Evolutionary conservation across 2,329 filamentous ascomycete species (phyloP).

Genomic region (Nemania sp.): DNA sequence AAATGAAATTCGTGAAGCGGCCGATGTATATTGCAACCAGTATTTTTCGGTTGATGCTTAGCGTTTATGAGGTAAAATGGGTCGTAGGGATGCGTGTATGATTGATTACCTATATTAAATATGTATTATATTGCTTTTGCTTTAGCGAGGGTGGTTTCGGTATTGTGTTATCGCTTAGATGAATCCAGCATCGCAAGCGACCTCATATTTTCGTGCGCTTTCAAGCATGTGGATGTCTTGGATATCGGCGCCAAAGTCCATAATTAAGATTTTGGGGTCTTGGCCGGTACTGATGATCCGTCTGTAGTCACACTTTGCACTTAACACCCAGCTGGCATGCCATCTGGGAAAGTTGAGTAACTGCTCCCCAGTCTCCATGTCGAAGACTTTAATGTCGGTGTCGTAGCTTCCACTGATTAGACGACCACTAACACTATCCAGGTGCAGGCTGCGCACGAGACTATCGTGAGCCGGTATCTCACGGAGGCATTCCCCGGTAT

Average conservation of each 20-base stretch:
- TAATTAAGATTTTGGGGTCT: conserved; percentile 89
- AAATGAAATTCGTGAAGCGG: conserved; percentile 23
- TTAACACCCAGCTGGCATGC: conserved; percentile 97
- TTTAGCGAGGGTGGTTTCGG: background rate
- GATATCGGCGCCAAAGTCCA: conserved; percentile 84
- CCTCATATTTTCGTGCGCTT: conserved; percentile 54
- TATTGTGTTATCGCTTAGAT: conserved; percentile 43
- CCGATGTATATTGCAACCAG: conserved; percentile 1
- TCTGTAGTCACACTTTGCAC: conserved; percentile 94
- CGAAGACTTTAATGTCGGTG: conserved; percentile 93
- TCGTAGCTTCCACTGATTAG: conserved; percentile 95
- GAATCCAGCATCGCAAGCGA: conserved; percentile 51
- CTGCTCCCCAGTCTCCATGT: conserved; percentile 82
- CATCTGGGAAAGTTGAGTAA: conserved; percentile 90
- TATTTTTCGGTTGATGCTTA: background rate
- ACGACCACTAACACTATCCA: conserved; percentile 86
- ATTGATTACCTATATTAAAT: conserved; percentile 15
- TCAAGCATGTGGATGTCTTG: conserved; percentile 70
- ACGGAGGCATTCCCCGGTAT: conserved; percentile 84
- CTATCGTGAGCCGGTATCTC: conserved; percentile 86
- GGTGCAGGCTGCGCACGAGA: conserved; percentile 88
- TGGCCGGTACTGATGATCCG: conserved; percentile 95
- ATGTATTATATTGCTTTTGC: conserved; percentile 4
- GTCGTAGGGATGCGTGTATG: background rate
- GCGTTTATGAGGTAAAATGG: background rate